These are phyloP conservation scores for Durusdinium trenchii DNA, from an alignment of 73 alveolate genomes.

Conservation along the genomic window DNA sequence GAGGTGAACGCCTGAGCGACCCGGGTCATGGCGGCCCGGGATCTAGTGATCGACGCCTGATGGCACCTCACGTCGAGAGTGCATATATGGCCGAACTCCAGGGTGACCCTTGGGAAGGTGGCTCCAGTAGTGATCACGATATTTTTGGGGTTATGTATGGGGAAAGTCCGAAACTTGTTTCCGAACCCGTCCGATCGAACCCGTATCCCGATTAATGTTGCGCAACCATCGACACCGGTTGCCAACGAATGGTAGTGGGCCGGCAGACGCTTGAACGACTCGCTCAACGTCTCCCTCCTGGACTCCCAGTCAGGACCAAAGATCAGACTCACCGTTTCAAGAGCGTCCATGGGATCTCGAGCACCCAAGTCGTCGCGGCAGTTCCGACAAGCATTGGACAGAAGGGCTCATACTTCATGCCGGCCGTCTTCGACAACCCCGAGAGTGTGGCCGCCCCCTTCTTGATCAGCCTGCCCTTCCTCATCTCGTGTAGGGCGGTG, in stretches of 20 bases:
- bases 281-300: neutral
- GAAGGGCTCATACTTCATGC: neutral
- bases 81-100: neutral
- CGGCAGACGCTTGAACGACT: neutral
- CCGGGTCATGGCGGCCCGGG: neutral
- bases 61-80: neutral
- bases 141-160: neutral
- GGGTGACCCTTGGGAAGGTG: neutral
- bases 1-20: neutral
- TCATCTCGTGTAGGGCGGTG: neutral
- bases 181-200: neutral
- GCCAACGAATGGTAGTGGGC: constrained; percentile 58
- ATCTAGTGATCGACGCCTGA: neutral
- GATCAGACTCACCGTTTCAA: constrained; percentile 5
- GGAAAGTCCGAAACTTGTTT: neutral
- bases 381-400: neutral
- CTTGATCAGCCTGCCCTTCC: neutral
- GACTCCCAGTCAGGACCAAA: neutral
- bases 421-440: neutral
- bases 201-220: neutral
- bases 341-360: neutral
- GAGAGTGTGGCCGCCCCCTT: constrained; percentile 13
- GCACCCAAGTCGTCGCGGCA: neutral
- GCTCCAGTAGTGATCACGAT: neutral
- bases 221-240: constrained; percentile 57